Conservation (phyloP, 2,329 filamentous ascomycete genomes). For the Diaporthe amygdali region DNA sequence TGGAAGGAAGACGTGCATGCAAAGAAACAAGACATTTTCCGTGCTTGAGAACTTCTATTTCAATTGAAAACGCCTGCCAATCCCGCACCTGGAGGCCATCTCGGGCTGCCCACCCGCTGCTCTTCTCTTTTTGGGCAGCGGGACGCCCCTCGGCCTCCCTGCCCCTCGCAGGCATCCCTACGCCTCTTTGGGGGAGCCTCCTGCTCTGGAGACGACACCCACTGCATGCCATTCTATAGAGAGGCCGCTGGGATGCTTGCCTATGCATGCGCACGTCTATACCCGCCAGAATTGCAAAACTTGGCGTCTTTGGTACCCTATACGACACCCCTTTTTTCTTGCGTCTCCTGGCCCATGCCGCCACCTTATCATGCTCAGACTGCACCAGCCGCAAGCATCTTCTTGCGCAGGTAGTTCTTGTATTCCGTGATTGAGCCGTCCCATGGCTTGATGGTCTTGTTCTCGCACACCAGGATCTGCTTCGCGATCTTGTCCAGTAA, state of each 20-base stretch:
- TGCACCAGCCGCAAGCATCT: constrained; percentile 90
- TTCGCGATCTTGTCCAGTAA: constrained; percentile 99
- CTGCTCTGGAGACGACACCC: background rate
- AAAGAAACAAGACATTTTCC: background rate
- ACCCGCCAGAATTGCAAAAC: background rate
- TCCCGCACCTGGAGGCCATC: background rate
- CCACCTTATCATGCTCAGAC: constrained; percentile 63
- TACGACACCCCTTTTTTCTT: background rate
- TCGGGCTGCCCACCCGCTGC: background rate
- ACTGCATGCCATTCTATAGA: constrained; percentile 2
- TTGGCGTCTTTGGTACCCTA: background rate
- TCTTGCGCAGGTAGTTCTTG: constrained; percentile 99
- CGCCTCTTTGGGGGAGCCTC: background rate
- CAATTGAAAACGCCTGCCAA: background rate
- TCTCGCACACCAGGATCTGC: constrained; percentile 98
- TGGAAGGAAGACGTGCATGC: background rate
- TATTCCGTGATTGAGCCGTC: constrained; percentile 89
- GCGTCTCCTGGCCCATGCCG: constrained; percentile 24
- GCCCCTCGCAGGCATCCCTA: background rate
- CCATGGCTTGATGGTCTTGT: constrained; percentile 92
- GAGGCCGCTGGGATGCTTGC: background rate
- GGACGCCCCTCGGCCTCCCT: background rate
- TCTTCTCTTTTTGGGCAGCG: background rate
- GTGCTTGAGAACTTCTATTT: background rate
- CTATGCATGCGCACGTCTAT: constrained; percentile 11